Evolutionary conservation across 495 filamentous ascomycete genomes (phyloP), one percentile per base, ranked within the genome.

Genomic region (Bombardia bombarda): DNA sequence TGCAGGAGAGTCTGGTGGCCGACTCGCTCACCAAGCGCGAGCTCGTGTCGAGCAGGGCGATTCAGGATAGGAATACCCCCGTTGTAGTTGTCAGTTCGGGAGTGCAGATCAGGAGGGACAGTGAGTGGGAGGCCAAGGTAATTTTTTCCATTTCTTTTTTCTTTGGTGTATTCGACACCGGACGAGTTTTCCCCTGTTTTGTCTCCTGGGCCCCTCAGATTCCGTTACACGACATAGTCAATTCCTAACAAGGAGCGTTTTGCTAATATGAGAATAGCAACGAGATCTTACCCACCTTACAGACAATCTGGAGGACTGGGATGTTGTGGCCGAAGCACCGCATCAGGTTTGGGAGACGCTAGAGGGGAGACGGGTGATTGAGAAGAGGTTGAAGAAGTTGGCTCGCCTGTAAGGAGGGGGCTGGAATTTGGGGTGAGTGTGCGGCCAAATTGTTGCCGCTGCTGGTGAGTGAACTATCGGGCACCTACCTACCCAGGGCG

Each of bases 1-100:
- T 98, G 26, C 92, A 98, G 61, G 92, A 98, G 67, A 90, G 83
- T 43, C 67, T 96, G 1, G 87, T 95, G 16, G 92, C 89, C 8
- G 70, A 80, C 42, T 82, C 81, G 2, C 75, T 96, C 40, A 87
- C 87, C 14, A 82, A 78, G 49, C 84, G 83, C 19, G 92, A 98
- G 50, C 77, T 95, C 18, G 69, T 71, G 32, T 81, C 79, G 30
- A 84, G 87, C 34, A 68, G 80, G 26, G 78, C 79, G 32, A 90
- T 96, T 36, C 85, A 94, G 60, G 72, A 73, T 54, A 63, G 63
- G n/a, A 67, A 82, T 32, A 86, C 79, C 30, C 85, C 86, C 25
- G 57, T 95, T 5, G 78, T 78, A 18, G 66, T 98, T n/a, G 76
- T 96, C 23, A 94, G 85, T 57, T 90, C 85, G 3, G 90, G 87